Percentiles rank a stretch among this genome's conserved stretches.
Evolutionary conservation across 208 protist species (phyloP).

Genomic region (Trypanosoma lewisi): DNA sequence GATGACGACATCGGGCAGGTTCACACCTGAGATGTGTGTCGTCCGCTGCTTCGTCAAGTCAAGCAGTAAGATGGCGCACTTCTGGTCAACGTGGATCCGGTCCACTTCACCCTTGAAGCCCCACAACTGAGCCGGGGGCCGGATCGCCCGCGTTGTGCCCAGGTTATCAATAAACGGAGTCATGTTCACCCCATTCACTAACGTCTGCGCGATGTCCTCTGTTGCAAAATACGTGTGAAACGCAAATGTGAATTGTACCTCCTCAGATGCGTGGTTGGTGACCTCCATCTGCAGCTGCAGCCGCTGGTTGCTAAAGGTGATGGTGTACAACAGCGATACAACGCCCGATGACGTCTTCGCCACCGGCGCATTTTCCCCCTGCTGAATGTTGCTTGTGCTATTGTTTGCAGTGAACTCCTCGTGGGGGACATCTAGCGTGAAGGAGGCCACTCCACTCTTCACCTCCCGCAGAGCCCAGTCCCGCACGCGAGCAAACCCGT

Average conservation of each 20-base stretch:
- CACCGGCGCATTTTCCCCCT: no score
- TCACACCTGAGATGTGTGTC: constrained; percentile 42
- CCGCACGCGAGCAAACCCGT: constrained; percentile 77
- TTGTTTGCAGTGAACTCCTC: background rate
- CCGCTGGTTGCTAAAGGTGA: constrained; percentile 58
- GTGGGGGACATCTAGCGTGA: constrained; percentile 13
- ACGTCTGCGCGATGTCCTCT: constrained; percentile 42
- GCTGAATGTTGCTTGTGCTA: background rate
- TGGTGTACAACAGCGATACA: constrained; percentile 51
- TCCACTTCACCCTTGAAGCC: constrained; percentile 50
- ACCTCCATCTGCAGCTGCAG: constrained; percentile 68
- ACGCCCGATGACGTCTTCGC: background rate
- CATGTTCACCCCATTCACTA: constrained; percentile 68
- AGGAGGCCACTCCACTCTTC: constrained; percentile 16
- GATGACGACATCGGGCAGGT: constrained; percentile 73
- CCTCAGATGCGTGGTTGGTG: constrained; percentile 45
- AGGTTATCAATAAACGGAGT: constrained; percentile 71
- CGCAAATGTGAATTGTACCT: constrained; percentile 62
- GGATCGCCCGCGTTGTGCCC: background rate
- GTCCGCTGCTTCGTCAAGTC: constrained; percentile 34
- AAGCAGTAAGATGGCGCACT: constrained; percentile 46
- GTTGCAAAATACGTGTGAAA: constrained; percentile 90
- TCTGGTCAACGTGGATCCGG: constrained; percentile 68
- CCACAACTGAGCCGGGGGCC: constrained; percentile 8
- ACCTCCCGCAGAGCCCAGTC: constrained; percentile 23